These are phyloP conservation scores for Dimocarpus longan DNA, from an alignment of 345 rosid species.

Conservation along the genomic window DNA sequence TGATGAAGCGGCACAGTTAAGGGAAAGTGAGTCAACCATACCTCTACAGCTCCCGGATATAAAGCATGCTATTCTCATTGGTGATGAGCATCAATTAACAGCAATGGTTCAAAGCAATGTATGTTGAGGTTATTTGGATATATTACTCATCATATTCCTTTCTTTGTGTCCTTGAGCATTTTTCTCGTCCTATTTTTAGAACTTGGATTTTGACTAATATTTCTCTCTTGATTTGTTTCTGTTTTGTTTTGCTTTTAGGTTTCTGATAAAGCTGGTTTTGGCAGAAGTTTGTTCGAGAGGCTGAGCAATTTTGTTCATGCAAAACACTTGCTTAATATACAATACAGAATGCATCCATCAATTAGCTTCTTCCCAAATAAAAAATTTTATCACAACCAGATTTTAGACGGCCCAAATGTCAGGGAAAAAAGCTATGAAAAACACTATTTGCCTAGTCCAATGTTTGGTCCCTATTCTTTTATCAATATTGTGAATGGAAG, in stretches of 20 bases:
- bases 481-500: conserved; percentile 40
- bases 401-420: conserved; percentile 54
- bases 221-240: neutral
- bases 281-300: conserved; percentile 76
- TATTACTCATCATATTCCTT: neutral
- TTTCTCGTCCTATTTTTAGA: neutral
- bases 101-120: conserved; percentile 51
- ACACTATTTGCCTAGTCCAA: conserved; percentile 36
- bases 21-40: conserved; percentile 55
- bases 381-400: conserved; percentile 43
- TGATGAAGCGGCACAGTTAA: conserved; percentile 65
- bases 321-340: conserved; percentile 55
- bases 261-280: conserved; percentile 38
- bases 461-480: conserved; percentile 58
- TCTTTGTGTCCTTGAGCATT: neutral
- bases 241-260: conserved; percentile 25
- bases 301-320: conserved; percentile 42
- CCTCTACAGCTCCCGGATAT: conserved; percentile 47
- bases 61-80: conserved; percentile 43
- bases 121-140: conserved; percentile 3
- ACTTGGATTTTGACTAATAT: neutral
- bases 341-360: conserved; percentile 80
- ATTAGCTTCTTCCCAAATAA: conserved; percentile 61
- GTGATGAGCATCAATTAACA: conserved; percentile 53
- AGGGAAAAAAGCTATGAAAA: conserved; percentile 29